These are phyloP conservation scores for Solanum chiquidenum DNA, from an alignment of 257 asterid genomes.

Conservation along the genomic window DNA sequence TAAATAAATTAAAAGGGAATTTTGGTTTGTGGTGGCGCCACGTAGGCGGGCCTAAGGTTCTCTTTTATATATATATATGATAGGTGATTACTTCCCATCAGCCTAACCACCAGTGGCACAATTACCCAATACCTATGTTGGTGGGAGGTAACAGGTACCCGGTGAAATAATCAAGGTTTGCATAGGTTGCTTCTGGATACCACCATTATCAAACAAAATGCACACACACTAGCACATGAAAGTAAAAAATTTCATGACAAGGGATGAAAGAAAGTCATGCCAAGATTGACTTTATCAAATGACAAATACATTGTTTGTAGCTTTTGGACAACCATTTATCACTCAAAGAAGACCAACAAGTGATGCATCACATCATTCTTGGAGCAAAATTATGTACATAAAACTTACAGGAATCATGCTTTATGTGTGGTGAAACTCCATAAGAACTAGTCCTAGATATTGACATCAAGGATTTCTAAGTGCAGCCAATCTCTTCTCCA, in stretches of 20 bases:
- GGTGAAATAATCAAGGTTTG: not conserved
- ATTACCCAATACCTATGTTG: not conserved
- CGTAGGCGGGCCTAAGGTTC: too few relatives aligned
- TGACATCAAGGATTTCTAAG: slow-evolving; percentile 52
- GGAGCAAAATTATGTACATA: not conserved
- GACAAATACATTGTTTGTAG: not conserved
- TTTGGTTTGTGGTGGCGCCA: too few relatives aligned
- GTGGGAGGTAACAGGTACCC: not conserved
- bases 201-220: not conserved
- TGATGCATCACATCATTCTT: not conserved
- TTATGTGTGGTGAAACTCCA: not conserved
- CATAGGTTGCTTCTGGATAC: not conserved
- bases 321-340: not conserved
- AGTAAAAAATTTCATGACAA: not conserved
- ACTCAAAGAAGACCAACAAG: not conserved
- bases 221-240: not conserved
- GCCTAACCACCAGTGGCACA: not conserved
- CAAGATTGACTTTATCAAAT: not conserved
- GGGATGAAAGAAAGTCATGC: not conserved
- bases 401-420: not conserved
- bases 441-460: not conserved
- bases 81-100: not conserved
- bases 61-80: not conserved
- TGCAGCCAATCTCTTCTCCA: slow-evolving; percentile 78
- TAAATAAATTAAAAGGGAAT: too few relatives aligned